Percentiles rank a stretch among this genome's conserved stretches.
Evolutionary conservation across 2,329 filamentous ascomycete genomes (phyloP).

Genomic region (Metarhizium sp.): DNA sequence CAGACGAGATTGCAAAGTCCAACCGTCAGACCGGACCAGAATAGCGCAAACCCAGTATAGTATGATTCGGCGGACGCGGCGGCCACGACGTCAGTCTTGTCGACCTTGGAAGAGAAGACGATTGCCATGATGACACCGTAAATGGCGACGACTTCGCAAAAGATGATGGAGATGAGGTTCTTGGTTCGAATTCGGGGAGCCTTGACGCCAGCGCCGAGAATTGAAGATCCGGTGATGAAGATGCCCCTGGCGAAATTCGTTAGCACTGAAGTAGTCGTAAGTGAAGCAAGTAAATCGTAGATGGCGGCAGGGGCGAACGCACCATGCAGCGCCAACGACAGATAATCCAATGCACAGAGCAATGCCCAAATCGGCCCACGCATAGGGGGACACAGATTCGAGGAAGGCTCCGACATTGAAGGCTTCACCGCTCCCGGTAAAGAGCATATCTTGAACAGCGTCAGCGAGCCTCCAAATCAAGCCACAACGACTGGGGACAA

Average conservation of each 20-base stretch:
- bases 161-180: conserved; percentile 99
- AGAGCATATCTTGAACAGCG: conserved; percentile 75
- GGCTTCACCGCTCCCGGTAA: conserved; percentile 88
- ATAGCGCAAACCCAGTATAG: conserved; percentile 91
- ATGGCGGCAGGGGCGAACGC: conserved; percentile 15
- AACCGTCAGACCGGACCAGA: conserved; percentile 92
- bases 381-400: conserved; percentile 86
- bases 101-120: conserved; percentile 87
- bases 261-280: neutral
- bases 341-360: conserved; percentile 91
- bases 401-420: conserved; percentile 97
- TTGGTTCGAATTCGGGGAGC: conserved; percentile 97
- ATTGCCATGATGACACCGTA: conserved; percentile 99
- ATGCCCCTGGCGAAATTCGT: conserved; percentile 63
- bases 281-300: too few species aligned
- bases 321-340: conserved; percentile 97
- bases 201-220: conserved; percentile 92
- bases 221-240: conserved; percentile 95
- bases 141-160: conserved; percentile 99
- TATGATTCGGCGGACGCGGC: conserved; percentile 70
- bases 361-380: conserved; percentile 87
- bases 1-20: conserved; percentile 94
- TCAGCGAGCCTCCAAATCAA: neutral
- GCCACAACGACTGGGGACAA: neutral
- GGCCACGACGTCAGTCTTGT: conserved; percentile 51